A percentile compares a stretch with the other conserved stretches of the same genome.
Conservation (phyloP, 2,329 filamentous ascomycete genomes). For the Neurospora crassa region DNA sequence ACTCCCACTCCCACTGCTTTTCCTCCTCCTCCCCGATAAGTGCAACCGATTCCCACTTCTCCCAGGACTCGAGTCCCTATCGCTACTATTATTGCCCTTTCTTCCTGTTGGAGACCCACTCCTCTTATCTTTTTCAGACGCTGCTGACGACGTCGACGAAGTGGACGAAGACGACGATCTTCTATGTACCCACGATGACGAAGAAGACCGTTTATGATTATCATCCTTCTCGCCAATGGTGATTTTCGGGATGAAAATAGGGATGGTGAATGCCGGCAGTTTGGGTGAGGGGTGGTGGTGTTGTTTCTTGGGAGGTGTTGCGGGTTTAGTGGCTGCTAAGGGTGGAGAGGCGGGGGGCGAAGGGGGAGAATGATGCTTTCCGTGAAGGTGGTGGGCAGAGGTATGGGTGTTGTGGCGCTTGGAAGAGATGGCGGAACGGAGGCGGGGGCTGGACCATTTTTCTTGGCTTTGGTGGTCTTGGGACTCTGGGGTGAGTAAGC, state of each 20-base stretch:
- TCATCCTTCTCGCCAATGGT: neutral
- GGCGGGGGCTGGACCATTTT: neutral
- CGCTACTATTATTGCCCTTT: neutral
- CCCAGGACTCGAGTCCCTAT: neutral
- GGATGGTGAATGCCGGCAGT: neutral
- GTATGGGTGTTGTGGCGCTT: neutral
- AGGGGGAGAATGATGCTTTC: too few species aligned
- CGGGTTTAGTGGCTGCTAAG: neutral
- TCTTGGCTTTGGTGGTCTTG: neutral
- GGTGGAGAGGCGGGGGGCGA: neutral
- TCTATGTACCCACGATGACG: neutral
- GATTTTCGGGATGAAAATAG: neutral
- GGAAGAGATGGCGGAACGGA: neutral
- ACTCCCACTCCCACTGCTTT: neutral
- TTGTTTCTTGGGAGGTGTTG: neutral
- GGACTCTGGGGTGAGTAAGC: neutral
- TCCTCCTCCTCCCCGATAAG: neutral
- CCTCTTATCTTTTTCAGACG: neutral
- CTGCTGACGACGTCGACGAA: neutral
- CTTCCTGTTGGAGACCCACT: neutral
- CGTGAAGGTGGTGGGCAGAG: too few species aligned
- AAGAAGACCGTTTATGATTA: neutral
- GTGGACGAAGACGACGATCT: neutral
- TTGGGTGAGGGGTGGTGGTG: neutral
- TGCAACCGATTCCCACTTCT: neutral